Evolutionary conservation across 148 eudicot genomes (phyloP), one percentile per base, ranked within the genome.

Genomic region (Drosera capensis): DNA sequence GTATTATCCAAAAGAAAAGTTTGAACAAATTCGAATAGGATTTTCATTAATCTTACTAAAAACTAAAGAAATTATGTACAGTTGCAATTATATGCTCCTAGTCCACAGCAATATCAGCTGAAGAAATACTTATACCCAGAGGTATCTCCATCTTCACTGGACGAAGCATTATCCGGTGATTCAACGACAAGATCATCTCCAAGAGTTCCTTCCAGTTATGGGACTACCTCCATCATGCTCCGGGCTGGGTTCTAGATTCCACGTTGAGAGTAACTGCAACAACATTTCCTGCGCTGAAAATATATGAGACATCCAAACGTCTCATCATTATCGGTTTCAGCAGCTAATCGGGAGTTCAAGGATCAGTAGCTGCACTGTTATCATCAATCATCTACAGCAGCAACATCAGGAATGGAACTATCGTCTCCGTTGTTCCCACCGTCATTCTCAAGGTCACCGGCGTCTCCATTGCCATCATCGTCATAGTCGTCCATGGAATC

Each of bases 261-360:
- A 68, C 56, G 64, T 47, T 3, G 94, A 56, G 50, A 76, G 25
- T 18, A 84, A 63, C 42, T 77, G 79, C 62, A 73, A 24, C 57
- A 77, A 55, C 60, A 76, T 49, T 54, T 80, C 85, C 51, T 68
- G 67, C 12, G 94, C 72, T 40, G 94, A 70, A 22, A 55, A 43
- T 66, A 66, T 47, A 4, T 14, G 58, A 49, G 56, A 63, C 71
- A 66, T 74, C 85, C 79, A 77, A 51, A n/a, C n/a, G n/a, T n/a
- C 62, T 63, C 72, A 63, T 65, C 50, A 57, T 23, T 62, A 60
- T 62, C 13, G 77, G 77, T 53, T 75, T 71, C 52, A 57, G 36
- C 85, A 77, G 73, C 36, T 40, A 11, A 41, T 3, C 22, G 68
- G 64, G 54, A 36, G 44, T 59, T 57, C 52, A 49, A 59, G 62